Evolutionary conservation across 352 stramenopile genomes (phyloP), one percentile per base, ranked within the genome.

Genomic region (Poterioochromonas sp.): DNA sequence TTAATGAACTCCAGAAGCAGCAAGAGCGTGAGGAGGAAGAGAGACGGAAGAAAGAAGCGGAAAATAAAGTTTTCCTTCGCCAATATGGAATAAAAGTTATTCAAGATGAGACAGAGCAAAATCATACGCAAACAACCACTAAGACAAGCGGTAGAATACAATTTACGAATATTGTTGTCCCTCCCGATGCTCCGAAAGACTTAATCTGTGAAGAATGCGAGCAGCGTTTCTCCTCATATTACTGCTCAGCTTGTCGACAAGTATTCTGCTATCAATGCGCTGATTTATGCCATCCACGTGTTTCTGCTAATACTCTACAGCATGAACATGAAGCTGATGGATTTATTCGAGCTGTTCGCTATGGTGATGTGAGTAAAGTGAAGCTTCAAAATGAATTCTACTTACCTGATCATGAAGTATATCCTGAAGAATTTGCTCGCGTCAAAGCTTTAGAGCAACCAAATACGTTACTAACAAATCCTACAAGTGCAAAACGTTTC

Each of bases 131-230:
- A 32, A 65, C n/a, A 65, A 22, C 12, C 3, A 65, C 54, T 5
- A 65, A 71, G 26, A 35, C 20, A 35, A 29, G 3, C 20, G 62
- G 62, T 12, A 8, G 62, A 44, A 71, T 71, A 32, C 15, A 44
- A 43, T 71, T 71, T 47, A n/a, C 2, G 41, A n/a, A n/a, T 44
- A 71, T 71, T 71, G 29, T 29, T 3, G 12, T 71, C 1, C 18
- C 15, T 40, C 34, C 29, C 2, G 18, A 41, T 22, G 62, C 62
- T 12, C 62, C 62, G 26, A 41, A 71, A 47, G 32, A 40, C 41
- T 47, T 71, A 20, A 71, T 71, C 11, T 71, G 62, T 71, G 62
- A 71, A 43, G 62, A 71, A 43, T 71, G 62, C 32, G 62, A 71
- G 32, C 39, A 41, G 32, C 2, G 2, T 8, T 32, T 26, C 26